Conservation (phyloP, 2,329 filamentous ascomycete species). For the Penicillium sp. region DNA sequence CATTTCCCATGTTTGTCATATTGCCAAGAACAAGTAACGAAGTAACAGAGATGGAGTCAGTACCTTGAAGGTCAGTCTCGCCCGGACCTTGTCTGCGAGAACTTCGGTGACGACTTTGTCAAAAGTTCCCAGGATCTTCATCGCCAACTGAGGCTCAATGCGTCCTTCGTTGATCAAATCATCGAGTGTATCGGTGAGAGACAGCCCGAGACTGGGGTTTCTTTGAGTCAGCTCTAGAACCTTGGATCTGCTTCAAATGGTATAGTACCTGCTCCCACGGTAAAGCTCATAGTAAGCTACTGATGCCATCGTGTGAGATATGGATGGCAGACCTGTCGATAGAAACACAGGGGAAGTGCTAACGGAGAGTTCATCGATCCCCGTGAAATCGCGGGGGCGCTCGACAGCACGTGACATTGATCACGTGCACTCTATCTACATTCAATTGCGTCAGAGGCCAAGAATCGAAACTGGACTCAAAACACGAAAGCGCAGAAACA, state of each 20-base stretch:
- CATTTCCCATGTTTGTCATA: neutral
- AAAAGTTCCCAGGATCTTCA: constrained; percentile 97
- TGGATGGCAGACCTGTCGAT: constrained; percentile 3
- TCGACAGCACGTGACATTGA: neutral
- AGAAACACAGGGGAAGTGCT: constrained; percentile 11
- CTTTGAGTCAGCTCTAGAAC: constrained; percentile 15
- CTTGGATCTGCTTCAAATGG: neutral
- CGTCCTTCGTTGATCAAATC: constrained; percentile 91
- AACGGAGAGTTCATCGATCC: constrained; percentile 16
- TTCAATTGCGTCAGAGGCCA: neutral
- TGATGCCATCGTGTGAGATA: constrained; percentile 47
- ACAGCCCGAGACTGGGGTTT: constrained; percentile 75
- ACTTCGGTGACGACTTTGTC: constrained; percentile 91
- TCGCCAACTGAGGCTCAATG: constrained; percentile 96
- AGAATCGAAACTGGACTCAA: neutral
- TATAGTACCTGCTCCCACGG: constrained; percentile 86
- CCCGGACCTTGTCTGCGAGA: constrained; percentile 87
- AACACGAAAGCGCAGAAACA: neutral
- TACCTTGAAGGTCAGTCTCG: constrained; percentile 93
- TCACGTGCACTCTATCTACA: neutral
- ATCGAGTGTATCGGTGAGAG: constrained; percentile 95
- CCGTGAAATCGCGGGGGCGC: constrained; percentile 9
- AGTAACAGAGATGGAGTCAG: constrained; percentile 12
- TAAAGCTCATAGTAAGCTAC: constrained; percentile 88
- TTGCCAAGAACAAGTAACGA: neutral